These are phyloP conservation scores for Austroboletus niveus DNA, from an alignment of 1,284 basidiomycete species.

Conservation along the genomic window DNA sequence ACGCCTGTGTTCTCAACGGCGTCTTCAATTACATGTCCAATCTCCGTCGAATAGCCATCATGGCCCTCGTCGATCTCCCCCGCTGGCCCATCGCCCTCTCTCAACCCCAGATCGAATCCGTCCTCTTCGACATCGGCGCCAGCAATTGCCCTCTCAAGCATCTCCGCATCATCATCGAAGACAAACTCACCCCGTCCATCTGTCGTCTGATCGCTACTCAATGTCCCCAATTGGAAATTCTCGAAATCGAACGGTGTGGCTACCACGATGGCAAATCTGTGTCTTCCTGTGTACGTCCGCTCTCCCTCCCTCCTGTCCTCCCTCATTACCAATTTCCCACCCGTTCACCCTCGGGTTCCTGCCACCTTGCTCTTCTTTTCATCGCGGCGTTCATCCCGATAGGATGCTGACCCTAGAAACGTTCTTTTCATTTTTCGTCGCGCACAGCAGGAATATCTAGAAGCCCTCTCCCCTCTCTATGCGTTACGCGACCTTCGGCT, in stretches of 20 bases:
- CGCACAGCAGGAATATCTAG: slow-evolving; percentile 34
- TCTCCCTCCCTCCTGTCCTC: slow-evolving; percentile 14
- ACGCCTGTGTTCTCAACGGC: slow-evolving; percentile 29
- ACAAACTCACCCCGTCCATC: slow-evolving; percentile 32
- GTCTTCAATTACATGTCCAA: slow-evolving; percentile 31
- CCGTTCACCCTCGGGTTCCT: slow-evolving; percentile 11
- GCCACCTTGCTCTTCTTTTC: slow-evolving; percentile 19
- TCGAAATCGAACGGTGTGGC: slow-evolving; percentile 34
- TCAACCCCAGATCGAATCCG: slow-evolving; percentile 29
- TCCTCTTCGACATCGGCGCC: slow-evolving; percentile 27
- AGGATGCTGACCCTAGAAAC: slow-evolving; percentile 33
- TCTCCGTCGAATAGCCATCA: slow-evolving; percentile 28
- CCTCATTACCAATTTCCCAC: slow-evolving; percentile 16
- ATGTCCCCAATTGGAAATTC: slow-evolving; percentile 31
- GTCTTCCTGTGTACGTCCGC: slow-evolving; percentile 34
- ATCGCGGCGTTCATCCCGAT: slow-evolving; percentile 18
- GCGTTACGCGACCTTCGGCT: slow-evolving; percentile 28
- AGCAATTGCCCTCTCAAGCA: slow-evolving; percentile 33
- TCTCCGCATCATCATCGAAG: slow-evolving; percentile 31
- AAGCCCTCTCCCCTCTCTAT: slow-evolving; percentile 29
- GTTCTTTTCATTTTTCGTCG: slow-evolving; percentile 27
- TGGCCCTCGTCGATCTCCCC: slow-evolving; percentile 32
- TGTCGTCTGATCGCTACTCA: slow-evolving; percentile 26
- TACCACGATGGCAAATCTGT: slow-evolving; percentile 36
- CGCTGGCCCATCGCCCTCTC: slow-evolving; percentile 34